phyloP scores from a whole-genome alignment of 1,139 yeast species.

The Zygoascus hellenicus region DNA sequence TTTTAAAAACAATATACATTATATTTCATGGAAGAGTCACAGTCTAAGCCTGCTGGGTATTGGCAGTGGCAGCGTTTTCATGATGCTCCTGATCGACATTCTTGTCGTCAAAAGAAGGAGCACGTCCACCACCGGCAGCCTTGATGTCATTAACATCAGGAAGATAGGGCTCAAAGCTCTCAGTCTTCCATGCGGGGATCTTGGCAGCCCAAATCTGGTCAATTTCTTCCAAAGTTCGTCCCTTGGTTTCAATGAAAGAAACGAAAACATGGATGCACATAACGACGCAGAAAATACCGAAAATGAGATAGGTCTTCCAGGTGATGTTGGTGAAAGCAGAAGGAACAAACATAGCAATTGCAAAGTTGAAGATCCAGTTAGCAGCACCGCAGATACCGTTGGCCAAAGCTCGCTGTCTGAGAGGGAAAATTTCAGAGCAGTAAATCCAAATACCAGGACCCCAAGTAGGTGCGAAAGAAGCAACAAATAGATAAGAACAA shows the following conservation, averaged over 20 bases:
- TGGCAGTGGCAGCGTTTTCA: constrained; percentile 4
- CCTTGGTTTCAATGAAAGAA: constrained; percentile 69
- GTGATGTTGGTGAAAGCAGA: constrained; percentile 52
- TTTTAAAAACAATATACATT: background rate
- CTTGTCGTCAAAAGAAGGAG: constrained; percentile 17
- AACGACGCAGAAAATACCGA: constrained; percentile 54
- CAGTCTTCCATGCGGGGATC: constrained; percentile 31
- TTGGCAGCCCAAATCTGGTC: constrained; percentile 46
- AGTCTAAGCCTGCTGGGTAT: background rate
- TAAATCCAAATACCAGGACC: constrained; percentile 57
- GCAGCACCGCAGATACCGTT: constrained; percentile 57
- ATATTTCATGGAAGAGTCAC: background rate
- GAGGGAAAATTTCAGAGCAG: constrained; percentile 52
- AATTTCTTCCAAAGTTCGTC: constrained; percentile 68
- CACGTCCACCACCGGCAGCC: constrained; percentile 16
- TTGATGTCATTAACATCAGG: constrained; percentile 20
- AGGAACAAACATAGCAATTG: constrained; percentile 60
- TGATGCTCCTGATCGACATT: constrained; percentile 9
- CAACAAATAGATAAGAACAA: constrained; percentile 56
- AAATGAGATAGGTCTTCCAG: constrained; percentile 56
- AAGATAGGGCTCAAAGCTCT: constrained; percentile 17
- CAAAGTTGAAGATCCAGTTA: constrained; percentile 78
- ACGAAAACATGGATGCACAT: constrained; percentile 54
- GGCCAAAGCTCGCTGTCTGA: constrained; percentile 52
- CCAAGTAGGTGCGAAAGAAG: constrained; percentile 65